Conservation (phyloP, 2,329 filamentous ascomycete genomes). For the Botrytis porri region DNA sequence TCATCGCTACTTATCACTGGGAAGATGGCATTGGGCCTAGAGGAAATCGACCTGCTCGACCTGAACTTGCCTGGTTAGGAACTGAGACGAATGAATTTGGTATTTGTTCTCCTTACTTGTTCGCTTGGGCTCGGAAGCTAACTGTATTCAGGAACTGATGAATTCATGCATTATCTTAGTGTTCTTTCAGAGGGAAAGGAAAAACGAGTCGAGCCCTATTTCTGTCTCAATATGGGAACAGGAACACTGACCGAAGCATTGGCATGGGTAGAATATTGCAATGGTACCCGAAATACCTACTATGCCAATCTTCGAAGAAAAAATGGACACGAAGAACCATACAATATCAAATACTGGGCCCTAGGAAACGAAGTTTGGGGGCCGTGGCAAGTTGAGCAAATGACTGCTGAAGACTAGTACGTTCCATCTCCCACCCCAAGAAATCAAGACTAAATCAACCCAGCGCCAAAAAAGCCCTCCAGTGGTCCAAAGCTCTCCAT, state of each 20-base stretch:
- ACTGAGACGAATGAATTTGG: constrained; percentile 77
- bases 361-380: constrained; percentile 66
- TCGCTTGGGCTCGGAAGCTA: not conserved
- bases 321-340: constrained; percentile 73
- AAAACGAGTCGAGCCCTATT: constrained; percentile 70
- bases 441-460: not conserved
- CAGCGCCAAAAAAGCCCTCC: constrained; percentile 50
- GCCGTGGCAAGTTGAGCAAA: constrained; percentile 51
- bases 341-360: constrained; percentile 83
- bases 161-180: constrained; percentile 80
- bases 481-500: constrained; percentile 58
- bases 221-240: constrained; percentile 79
- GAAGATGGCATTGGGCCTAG: constrained; percentile 73
- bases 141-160: constrained; percentile 56
- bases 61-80: constrained; percentile 75
- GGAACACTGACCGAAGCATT: constrained; percentile 58
- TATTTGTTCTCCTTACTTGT: constrained; percentile 1
- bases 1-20: constrained; percentile 84
- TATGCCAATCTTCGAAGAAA: constrained; percentile 77
- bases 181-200: constrained; percentile 59
- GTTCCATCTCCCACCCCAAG: not conserved
- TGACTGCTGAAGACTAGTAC: constrained; percentile 53
- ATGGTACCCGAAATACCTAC: constrained; percentile 71
- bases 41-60: constrained; percentile 61
- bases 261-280: constrained; percentile 85